Conservation (phyloP, 805 yeast genomes). For the Yamadazyma takamatsuzukensis region DNA sequence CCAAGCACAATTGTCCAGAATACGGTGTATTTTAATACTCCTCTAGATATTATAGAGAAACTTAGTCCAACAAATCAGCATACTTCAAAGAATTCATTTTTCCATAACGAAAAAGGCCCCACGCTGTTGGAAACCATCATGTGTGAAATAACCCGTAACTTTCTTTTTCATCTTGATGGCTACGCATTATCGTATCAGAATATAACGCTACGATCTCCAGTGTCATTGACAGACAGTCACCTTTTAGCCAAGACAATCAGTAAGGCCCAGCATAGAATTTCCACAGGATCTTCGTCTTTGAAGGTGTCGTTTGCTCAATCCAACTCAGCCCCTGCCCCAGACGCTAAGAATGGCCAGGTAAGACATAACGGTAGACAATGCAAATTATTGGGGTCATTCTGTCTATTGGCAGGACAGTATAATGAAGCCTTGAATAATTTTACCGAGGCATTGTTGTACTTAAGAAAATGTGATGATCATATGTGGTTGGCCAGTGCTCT, state of each 20-base stretch:
- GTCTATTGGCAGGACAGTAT: constrained; percentile 75
- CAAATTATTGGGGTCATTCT: constrained; percentile 74
- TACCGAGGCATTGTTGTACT: constrained; percentile 62
- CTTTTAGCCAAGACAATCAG: constrained; percentile 38
- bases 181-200: constrained; percentile 74
- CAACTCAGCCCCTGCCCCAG: constrained; percentile 13
- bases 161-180: constrained; percentile 59
- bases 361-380: constrained; percentile 68
- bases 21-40: constrained; percentile 52
- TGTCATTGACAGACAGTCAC: constrained; percentile 52
- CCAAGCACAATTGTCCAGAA: constrained; percentile 56
- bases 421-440: constrained; percentile 67
- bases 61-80: constrained; percentile 15
- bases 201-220: constrained; percentile 81
- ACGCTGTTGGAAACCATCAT: constrained; percentile 54
- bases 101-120: constrained; percentile 18
- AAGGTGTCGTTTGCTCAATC: constrained; percentile 23
- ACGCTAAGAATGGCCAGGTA: constrained; percentile 28
- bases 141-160: constrained; percentile 67
- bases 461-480: constrained; percentile 65
- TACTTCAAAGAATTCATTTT: constrained; percentile 16
- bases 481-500: constrained; percentile 87
- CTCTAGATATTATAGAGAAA: constrained; percentile 14
- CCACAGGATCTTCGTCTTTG: constrained; percentile 34
- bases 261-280: constrained; percentile 40